These are phyloP conservation scores for Botrytis aclada DNA, from an alignment of 2,329 filamentous ascomycete species.

Conservation along the genomic window DNA sequence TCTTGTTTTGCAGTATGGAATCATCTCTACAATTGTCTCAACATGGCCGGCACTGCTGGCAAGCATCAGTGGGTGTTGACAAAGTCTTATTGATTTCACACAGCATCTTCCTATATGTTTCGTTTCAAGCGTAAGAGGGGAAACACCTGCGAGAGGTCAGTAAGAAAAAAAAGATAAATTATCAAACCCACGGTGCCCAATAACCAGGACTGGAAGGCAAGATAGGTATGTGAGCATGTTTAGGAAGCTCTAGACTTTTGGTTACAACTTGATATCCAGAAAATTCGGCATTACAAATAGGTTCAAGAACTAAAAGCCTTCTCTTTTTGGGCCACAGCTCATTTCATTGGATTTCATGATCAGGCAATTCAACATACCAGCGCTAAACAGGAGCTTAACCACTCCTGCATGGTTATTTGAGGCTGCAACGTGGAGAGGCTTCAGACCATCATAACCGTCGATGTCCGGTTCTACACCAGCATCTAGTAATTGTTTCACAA, in stretches of 20 bases:
- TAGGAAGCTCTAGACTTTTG: background rate
- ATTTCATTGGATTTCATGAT: background rate
- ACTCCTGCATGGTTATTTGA: slow-evolving; percentile 35
- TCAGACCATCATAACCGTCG: slow-evolving; percentile 31
- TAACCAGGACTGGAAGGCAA: background rate
- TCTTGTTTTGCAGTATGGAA: background rate
- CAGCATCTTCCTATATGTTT: background rate
- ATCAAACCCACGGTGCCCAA: background rate
- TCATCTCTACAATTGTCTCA: slow-evolving; percentile 23
- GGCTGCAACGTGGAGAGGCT: slow-evolving; percentile 41
- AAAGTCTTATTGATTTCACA: background rate
- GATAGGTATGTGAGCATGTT: background rate
- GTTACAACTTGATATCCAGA: background rate
- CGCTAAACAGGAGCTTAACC: slow-evolving; percentile 37
- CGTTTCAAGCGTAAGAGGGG: slow-evolving; percentile 37
- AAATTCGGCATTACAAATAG: background rate
- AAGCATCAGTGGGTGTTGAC: slow-evolving; percentile 37
- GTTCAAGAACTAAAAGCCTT: background rate
- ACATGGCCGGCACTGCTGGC: slow-evolving; percentile 35
- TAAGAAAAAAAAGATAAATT: background rate
- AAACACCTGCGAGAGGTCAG: slow-evolving; percentile 24
- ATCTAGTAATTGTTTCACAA: slow-evolving; percentile 22
- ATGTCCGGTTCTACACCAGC: slow-evolving; percentile 31
- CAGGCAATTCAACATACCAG: slow-evolving; percentile 29
- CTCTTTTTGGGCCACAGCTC: background rate